Evolutionary conservation across 2,329 filamentous ascomycete genomes (phyloP), one percentile per base, ranked within the genome.

Genomic region (Ceratocystiopsis sp.): DNA sequence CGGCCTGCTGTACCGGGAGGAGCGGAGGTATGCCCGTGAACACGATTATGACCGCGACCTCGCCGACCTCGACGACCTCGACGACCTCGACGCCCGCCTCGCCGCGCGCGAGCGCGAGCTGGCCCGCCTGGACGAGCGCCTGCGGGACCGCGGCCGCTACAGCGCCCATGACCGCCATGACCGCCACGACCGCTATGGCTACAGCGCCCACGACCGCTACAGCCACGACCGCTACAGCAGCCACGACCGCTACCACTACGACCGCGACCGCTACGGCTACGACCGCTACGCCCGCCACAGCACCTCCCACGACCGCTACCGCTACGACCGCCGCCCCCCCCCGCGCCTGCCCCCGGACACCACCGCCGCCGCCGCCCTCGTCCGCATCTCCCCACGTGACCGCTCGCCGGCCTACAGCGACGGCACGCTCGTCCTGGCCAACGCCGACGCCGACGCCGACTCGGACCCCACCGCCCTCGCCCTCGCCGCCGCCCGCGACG

Each of bases 371-470:
- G 13, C 41, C 2, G 33, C 44, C 35, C 35, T 41, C 14, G 15
- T 42, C 21, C 14, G 17, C 33, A 29, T 19, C 16, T 13, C 21
- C 12, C 18, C 42, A n/a, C n/a, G n/a, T n/a, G n/a, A n/a, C n/a
- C n/a, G n/a, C n/a, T n/a, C n/a, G n/a, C n/a, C n/a, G n/a, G n/a
- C n/a, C 29, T 34, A 35, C 32, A 32, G 36, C 21, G 41, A 41
- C 25, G n/a, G 35, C 16, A 6, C 36, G 3, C 29, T 41, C 2
- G 37, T 45, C 11, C 38, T 43, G n/a, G 16, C 42, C 29, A 41
- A 37, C 32, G 43, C 46, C 44, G 40, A 46, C 39, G 35, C 47
- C 25, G 47, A 46, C 14, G 39, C 40, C 16, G 47, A 11, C 40
- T 38, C 38, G 6, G 35, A 14, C 12, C 14, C 14, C 9, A 13